A percentile compares a stretch with the other conserved stretches of the same genome.
phyloP scores from a whole-genome alignment of 2,329 filamentous ascomycete genomes.

The Xylaria sp. region DNA sequence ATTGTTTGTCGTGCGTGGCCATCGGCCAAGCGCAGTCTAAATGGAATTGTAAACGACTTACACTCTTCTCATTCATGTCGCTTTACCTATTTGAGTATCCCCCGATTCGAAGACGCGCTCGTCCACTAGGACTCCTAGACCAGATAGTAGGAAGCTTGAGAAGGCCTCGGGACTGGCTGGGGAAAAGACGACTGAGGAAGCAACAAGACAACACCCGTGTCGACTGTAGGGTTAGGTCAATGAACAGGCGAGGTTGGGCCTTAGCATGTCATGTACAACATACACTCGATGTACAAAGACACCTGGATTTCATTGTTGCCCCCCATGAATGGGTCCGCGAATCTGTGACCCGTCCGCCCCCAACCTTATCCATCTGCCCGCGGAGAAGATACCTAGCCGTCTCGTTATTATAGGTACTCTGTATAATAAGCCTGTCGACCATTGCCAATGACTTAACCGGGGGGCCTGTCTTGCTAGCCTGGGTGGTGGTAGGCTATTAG shows the following conservation, averaged over 20 bases:
- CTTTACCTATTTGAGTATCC: slow-evolving; percentile 33
- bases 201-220: slow-evolving; percentile 10
- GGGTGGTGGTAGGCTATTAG: slow-evolving; percentile 8
- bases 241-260: slow-evolving; percentile 28
- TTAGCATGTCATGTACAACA: slow-evolving; percentile 17
- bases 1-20: slow-evolving; percentile 11
- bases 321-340: slow-evolving; percentile 25
- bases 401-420: slow-evolving; percentile 22
- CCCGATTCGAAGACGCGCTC: slow-evolving; percentile 18
- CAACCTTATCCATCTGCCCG: slow-evolving; percentile 34
- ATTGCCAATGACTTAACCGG: slow-evolving; percentile 20
- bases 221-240: slow-evolving; percentile 23
- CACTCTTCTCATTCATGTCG: slow-evolving; percentile 17
- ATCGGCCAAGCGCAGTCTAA: slow-evolving; percentile 24
- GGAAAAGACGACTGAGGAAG: slow-evolving; percentile 22
- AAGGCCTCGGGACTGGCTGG: slow-evolving; percentile 22
- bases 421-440: slow-evolving; percentile 24
- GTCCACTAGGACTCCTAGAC: slow-evolving; percentile 6
- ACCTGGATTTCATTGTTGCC: slow-evolving; percentile 23
- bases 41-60: slow-evolving; percentile 29
- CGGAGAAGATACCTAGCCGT: slow-evolving; percentile 33
- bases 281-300: slow-evolving; percentile 30
- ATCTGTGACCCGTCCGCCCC: slow-evolving; percentile 29
- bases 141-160: background rate
- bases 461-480: slow-evolving; percentile 19